Percentiles rank a stretch among this genome's conserved stretches.
phyloP scores from a whole-genome alignment of 768 basidiomycete genomes.

The Tephrocybe sp. region DNA sequence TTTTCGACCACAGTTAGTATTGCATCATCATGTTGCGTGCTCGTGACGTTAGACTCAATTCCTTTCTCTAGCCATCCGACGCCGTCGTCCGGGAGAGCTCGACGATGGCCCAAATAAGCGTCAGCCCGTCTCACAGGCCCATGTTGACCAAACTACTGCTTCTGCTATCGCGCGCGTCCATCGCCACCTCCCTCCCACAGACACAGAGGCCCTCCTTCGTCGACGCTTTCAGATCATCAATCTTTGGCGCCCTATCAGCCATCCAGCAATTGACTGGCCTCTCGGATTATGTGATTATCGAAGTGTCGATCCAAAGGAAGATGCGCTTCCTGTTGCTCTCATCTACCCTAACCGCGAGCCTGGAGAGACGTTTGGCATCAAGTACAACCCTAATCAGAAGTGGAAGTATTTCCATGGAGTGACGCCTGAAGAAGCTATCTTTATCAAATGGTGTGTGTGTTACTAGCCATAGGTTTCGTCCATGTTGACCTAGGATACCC shows the following conservation, averaged over 20 bases:
- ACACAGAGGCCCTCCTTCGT: slow-evolving; percentile 40
- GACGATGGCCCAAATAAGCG: slow-evolving; percentile 36
- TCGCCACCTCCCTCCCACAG: slow-evolving; percentile 44
- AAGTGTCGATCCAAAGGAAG: slow-evolving; percentile 36
- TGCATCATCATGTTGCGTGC: neutral
- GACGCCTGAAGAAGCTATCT: slow-evolving; percentile 44
- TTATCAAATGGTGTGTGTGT: slow-evolving; percentile 49
- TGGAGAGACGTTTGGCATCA: slow-evolving; percentile 50
- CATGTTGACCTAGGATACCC: neutral
- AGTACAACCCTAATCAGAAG: slow-evolving; percentile 41
- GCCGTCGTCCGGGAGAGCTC: slow-evolving; percentile 32
- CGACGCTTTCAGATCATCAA: slow-evolving; percentile 59
- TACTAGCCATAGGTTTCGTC: neutral
- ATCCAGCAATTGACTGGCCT: slow-evolving; percentile 48
- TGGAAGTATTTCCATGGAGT: slow-evolving; percentile 52
- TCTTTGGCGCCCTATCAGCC: slow-evolving; percentile 54
- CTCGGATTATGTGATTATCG: slow-evolving; percentile 50
- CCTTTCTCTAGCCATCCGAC: slow-evolving; percentile 24
- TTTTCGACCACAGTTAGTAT: slow-evolving; percentile 60
- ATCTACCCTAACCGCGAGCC: slow-evolving; percentile 43
- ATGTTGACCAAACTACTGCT: slow-evolving; percentile 50
- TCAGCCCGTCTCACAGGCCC: slow-evolving; percentile 43
- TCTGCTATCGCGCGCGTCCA: slow-evolving; percentile 45
- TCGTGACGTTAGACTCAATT: neutral
- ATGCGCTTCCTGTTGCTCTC: slow-evolving; percentile 42